Percentiles rank a stretch among this genome's conserved stretches.
These are phyloP conservation scores for Ophioceras dolichostomum DNA, from an alignment of 2,329 filamentous ascomycete species.

Conservation along the genomic window DNA sequence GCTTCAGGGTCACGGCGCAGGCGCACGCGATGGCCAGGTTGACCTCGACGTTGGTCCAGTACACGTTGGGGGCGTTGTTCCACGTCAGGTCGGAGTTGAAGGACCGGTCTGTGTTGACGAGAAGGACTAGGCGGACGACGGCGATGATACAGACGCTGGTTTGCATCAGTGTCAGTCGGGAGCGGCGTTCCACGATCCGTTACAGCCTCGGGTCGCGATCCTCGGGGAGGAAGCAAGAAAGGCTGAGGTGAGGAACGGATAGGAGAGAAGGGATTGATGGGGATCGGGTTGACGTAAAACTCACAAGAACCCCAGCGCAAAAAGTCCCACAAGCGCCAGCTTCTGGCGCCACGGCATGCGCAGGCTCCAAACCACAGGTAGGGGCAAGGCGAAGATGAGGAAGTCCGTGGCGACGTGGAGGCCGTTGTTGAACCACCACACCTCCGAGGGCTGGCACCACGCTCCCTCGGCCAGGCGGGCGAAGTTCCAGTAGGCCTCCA, in stretches of 20 bases:
- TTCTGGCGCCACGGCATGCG: conserved; percentile 21
- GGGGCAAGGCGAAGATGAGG: conserved; percentile 7
- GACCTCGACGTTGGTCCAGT: conserved; percentile 22
- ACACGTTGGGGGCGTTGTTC: conserved; percentile 15
- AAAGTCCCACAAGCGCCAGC: conserved; percentile 26
- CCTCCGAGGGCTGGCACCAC: conserved; percentile 5
- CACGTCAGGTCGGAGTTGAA: conserved; percentile 15
- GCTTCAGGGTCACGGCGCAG: conserved; percentile 24
- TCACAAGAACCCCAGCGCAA: conserved; percentile 35
- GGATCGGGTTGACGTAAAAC: conserved; percentile 6
- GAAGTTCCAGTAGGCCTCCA: conserved; percentile 17
- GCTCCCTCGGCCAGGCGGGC: neutral
- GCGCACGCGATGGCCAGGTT: conserved; percentile 22
- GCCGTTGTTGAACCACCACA: conserved; percentile 8
- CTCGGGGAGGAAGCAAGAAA: too few species aligned
- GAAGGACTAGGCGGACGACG: conserved; percentile 16
- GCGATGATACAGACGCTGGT: conserved; percentile 23
- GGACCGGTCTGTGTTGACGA: conserved; percentile 10
- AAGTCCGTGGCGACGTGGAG: conserved; percentile 55
- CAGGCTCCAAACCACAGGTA: conserved; percentile 8
- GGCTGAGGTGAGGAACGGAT: too few species aligned
- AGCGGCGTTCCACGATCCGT: conserved; percentile 6
- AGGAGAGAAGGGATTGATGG: neutral
- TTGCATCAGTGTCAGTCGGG: too few species aligned
- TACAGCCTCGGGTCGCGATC: too few species aligned